Evolutionary conservation across 1,139 yeast genomes (phyloP).

Genomic region (Taphrina flavorubra): DNA sequence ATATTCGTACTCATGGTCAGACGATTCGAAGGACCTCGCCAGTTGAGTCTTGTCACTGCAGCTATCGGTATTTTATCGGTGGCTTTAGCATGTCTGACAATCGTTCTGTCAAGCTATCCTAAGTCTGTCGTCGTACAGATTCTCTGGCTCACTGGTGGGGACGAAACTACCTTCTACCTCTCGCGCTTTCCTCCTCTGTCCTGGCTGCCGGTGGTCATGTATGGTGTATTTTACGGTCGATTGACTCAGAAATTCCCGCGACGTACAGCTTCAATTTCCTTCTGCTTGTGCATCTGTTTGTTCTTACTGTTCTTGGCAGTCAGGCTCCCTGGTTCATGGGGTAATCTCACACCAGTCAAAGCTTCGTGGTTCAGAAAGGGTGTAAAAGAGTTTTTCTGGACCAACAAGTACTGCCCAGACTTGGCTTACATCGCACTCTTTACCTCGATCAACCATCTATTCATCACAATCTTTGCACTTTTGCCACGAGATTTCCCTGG

Average conservation of each 20-base stretch:
- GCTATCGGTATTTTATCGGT: constrained; percentile 17
- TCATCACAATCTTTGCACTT: constrained; percentile 25
- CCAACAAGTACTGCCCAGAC: constrained; percentile 40
- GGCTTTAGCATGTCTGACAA: constrained; percentile 19
- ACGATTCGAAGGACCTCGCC: constrained; percentile 20
- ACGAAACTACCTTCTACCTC: constrained; percentile 6
- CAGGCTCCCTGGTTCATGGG: constrained; percentile 33
- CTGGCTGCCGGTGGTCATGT: constrained; percentile 36
- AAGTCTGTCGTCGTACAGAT: constrained; percentile 11
- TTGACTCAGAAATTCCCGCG: constrained; percentile 22
- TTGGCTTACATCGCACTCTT: constrained; percentile 33
- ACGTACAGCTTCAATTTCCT: constrained; percentile 23
- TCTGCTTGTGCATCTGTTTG: constrained; percentile 14
- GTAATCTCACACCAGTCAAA: constrained; percentile 38
- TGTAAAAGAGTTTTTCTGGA: constrained; percentile 35
- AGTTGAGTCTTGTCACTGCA: constrained; percentile 13
- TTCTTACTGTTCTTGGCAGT: constrained; percentile 26
- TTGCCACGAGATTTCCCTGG: constrained; percentile 34
- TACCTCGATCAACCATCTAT: constrained; percentile 28
- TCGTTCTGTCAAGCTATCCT: background rate
- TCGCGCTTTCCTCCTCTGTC: constrained; percentile 37
- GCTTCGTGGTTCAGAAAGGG: constrained; percentile 35
- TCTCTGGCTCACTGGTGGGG: constrained; percentile 29
- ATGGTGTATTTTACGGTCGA: constrained; percentile 36
- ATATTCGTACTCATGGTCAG: constrained; percentile 12